These are phyloP conservation scores for Tilletiopsis washingtonensis DNA, from an alignment of 1,284 basidiomycete genomes.

Conservation along the genomic window DNA sequence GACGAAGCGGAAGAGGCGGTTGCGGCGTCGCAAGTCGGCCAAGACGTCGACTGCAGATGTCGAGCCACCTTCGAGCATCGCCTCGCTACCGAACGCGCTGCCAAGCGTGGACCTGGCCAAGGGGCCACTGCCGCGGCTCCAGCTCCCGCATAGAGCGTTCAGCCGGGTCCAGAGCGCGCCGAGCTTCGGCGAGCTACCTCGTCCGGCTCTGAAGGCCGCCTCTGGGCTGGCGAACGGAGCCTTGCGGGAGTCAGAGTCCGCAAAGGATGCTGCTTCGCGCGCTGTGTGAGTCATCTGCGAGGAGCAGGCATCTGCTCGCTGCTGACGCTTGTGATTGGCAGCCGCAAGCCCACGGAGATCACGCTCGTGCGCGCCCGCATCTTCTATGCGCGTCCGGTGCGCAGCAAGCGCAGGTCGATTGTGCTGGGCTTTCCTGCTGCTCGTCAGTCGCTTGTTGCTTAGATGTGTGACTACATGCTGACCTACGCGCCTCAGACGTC, in stretches of 20 bases:
- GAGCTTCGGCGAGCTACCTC: too few species aligned
- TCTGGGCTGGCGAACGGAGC: too few species aligned
- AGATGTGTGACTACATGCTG: neutral
- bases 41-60: constrained; percentile 1
- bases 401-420: constrained; percentile 51
- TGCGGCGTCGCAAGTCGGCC: neutral
- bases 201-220: too few species aligned
- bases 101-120: too few species aligned
- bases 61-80: constrained; percentile 10
- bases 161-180: constrained; percentile 3
- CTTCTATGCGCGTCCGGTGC: constrained; percentile 62
- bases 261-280: constrained; percentile 7
- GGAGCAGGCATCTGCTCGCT: neutral
- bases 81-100: neutral
- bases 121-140: too few species aligned
- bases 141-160: too few species aligned
- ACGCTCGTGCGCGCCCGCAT: constrained; percentile 56
- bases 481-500: constrained; percentile 4
- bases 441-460: constrained; percentile 50
- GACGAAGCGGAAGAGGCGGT: neutral
- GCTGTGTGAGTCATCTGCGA: neutral
- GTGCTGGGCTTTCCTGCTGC: constrained; percentile 60
- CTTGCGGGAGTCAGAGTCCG: too few species aligned
- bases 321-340: neutral
- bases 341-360: constrained; percentile 52